Percentiles rank a stretch among this genome's conserved stretches.
These are phyloP conservation scores for Talaromyces trachyspermus DNA, from an alignment of 495 filamentous ascomycete genomes.

Conservation along the genomic window DNA sequence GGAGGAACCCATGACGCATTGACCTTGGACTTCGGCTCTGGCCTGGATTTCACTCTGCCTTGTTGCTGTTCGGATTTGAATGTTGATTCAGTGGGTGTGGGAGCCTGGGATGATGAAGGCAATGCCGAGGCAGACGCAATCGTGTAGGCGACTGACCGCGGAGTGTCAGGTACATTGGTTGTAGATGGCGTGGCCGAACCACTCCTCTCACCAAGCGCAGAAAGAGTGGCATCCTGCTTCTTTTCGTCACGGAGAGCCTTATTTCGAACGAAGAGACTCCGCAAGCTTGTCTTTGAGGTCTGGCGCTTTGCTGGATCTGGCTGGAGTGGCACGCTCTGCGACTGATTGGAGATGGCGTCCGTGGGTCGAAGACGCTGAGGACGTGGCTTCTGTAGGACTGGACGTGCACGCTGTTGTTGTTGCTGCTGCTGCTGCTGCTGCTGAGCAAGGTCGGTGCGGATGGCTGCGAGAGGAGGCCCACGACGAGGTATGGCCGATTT, in stretches of 20 bases:
- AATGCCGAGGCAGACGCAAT: slow-evolving; percentile 19
- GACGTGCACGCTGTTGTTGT: not conserved
- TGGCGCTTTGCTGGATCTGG: slow-evolving; percentile 26
- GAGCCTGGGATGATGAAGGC: slow-evolving; percentile 21
- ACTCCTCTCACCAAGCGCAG: slow-evolving; percentile 28
- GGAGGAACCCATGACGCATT: slow-evolving; percentile 62
- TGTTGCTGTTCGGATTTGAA: slow-evolving; percentile 4
- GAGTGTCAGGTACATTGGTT: slow-evolving; percentile 10
- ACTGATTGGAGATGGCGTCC: slow-evolving; percentile 24
- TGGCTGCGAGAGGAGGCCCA: slow-evolving; percentile 5
- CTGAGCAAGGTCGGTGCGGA: slow-evolving; percentile 5
- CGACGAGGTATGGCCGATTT: slow-evolving; percentile 8
- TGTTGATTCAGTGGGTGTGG: slow-evolving; percentile 12
- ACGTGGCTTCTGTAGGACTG: slow-evolving; percentile 11
- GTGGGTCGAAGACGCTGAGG: slow-evolving; percentile 33
- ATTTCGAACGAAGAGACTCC: slow-evolving; percentile 33
- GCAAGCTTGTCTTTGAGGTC: slow-evolving; percentile 33
- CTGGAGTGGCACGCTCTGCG: slow-evolving; percentile 29
- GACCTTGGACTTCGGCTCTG: slow-evolving; percentile 10
- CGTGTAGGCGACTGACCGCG: slow-evolving; percentile 23
- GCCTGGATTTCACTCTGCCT: slow-evolving; percentile 17
- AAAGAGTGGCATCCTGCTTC: slow-evolving; percentile 22
- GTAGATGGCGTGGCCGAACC: slow-evolving; percentile 10
- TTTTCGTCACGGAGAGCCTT: slow-evolving; percentile 21
- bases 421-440: slow-evolving; percentile 5